Percentiles rank a stretch among this genome's conserved stretches.
Evolutionary conservation across 176 grass and related monocot species (phyloP).

Genomic region (Hordeum vulgare): DNA sequence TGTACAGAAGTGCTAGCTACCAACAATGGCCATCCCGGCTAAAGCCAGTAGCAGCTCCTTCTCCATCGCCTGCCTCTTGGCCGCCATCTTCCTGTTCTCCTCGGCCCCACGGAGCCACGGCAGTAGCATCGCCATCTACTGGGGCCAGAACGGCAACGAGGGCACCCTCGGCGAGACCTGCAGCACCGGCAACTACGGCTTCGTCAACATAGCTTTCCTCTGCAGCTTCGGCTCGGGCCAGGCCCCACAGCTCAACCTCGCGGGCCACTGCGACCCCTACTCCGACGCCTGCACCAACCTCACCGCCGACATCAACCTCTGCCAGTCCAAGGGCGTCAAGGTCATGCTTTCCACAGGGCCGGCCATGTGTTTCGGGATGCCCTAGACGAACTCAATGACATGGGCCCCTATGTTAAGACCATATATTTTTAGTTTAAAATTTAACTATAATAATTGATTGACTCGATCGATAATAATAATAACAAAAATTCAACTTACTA

Average conservation of each 20-base stretch:
- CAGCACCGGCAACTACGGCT: slow-evolving; percentile 45
- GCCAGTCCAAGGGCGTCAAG: slow-evolving; percentile 48
- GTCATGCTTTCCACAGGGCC: too few relatives aligned
- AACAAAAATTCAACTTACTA: too few relatives aligned
- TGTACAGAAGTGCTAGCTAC: not conserved
- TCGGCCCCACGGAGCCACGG: not conserved
- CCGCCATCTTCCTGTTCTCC: slow-evolving; percentile 3
- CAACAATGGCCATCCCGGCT: not conserved
- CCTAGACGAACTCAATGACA: too few relatives aligned
- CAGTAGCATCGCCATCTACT: slow-evolving; percentile 34
- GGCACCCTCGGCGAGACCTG: slow-evolving; percentile 55
- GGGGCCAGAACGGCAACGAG: slow-evolving; percentile 56
- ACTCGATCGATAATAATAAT: too few relatives aligned
- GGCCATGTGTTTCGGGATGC: too few relatives aligned
- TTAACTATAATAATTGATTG: too few relatives aligned
- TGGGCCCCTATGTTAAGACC: too few relatives aligned
- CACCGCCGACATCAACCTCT: slow-evolving; percentile 31
- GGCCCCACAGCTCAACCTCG: slow-evolving; percentile 47
- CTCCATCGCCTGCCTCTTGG: not conserved
- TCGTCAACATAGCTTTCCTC: slow-evolving; percentile 60
- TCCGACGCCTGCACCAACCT: slow-evolving; percentile 46
- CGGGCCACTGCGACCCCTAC: slow-evolving; percentile 60
- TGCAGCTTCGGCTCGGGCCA: slow-evolving; percentile 47
- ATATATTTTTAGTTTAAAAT: too few relatives aligned
- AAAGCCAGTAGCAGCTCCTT: not conserved